phyloP scores from a whole-genome alignment of 352 stramenopile genomes.

The Phytophthora tentaculata region DNA sequence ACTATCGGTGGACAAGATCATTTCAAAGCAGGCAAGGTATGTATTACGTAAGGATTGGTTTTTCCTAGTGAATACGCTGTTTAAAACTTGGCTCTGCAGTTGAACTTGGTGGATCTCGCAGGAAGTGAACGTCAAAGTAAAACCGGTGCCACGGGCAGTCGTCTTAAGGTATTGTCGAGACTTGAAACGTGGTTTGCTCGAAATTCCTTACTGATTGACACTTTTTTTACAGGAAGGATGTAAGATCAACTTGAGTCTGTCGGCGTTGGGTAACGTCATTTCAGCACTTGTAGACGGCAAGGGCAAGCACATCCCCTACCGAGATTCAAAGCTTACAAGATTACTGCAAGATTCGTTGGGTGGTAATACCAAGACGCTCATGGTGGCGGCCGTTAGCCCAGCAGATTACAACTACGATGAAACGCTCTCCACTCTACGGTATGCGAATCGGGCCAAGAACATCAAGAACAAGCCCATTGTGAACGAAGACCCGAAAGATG shows the following conservation, averaged over 20 bases:
- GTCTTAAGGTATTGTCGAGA: constrained; percentile 55
- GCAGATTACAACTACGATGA: constrained; percentile 96
- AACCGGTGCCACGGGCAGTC: constrained; percentile 78
- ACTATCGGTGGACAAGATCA: constrained; percentile 77
- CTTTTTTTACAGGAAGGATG: constrained; percentile 72
- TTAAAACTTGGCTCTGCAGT: constrained; percentile 27
- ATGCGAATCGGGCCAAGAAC: constrained; percentile 96
- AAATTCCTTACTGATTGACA: background rate
- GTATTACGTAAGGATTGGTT: too few species aligned
- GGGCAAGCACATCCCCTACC: constrained; percentile 89
- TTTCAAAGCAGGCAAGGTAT: constrained; percentile 85
- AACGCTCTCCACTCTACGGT: constrained; percentile 95
- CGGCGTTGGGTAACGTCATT: constrained; percentile 85
- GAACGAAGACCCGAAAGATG: constrained; percentile 95
- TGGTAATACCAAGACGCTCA: constrained; percentile 96
- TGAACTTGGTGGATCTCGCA: constrained; percentile 87
- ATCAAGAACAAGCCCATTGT: constrained; percentile 97
- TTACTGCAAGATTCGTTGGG: constrained; percentile 94
- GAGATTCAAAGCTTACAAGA: constrained; percentile 93
- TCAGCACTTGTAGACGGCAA: constrained; percentile 87
- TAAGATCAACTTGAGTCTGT: constrained; percentile 89
- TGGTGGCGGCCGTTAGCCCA: constrained; percentile 96
- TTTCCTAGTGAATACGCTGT: too few species aligned
- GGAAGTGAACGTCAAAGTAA: constrained; percentile 87
- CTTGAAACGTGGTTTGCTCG: background rate